A percentile compares a stretch with the other conserved stretches of the same genome.
These are phyloP conservation scores for Castanea crenata DNA, from an alignment of 306 rosid genomes.

Conservation along the genomic window DNA sequence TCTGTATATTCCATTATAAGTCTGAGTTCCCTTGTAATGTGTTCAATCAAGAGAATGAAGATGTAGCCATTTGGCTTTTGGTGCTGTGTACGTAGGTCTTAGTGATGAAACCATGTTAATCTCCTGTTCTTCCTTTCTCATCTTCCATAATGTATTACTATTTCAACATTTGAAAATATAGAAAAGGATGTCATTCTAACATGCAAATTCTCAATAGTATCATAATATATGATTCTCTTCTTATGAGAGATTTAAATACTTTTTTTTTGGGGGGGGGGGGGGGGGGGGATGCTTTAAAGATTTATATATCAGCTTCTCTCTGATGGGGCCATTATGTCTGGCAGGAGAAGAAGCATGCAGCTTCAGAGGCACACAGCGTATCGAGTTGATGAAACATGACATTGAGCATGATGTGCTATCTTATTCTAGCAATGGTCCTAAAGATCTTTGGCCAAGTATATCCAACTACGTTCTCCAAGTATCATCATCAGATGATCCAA, in stretches of 20 bases:
- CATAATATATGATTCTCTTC: too few species aligned
- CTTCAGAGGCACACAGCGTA: constrained; percentile 64
- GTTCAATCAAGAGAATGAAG: too few species aligned
- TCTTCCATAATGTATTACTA: too few species aligned
- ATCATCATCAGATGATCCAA: constrained; percentile 40
- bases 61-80: too few species aligned
- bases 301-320: background rate
- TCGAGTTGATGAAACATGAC: constrained; percentile 63
- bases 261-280: too few species aligned
- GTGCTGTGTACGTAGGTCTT: too few species aligned
- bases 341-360: constrained; percentile 56
- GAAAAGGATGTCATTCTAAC: background rate
- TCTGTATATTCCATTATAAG: too few species aligned
- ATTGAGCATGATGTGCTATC: constrained; percentile 39
- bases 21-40: too few species aligned
- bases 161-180: background rate
- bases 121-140: too few species aligned
- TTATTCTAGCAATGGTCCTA: constrained; percentile 61
- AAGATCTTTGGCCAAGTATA: constrained; percentile 75
- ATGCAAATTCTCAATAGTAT: background rate
- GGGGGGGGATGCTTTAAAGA: background rate
- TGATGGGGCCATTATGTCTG: background rate
- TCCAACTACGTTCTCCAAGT: constrained; percentile 70
- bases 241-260: too few species aligned
- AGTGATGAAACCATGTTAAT: too few species aligned